Evolutionary conservation across 495 filamentous ascomycete species (phyloP).

Genomic region (Neurospora sp.): DNA sequence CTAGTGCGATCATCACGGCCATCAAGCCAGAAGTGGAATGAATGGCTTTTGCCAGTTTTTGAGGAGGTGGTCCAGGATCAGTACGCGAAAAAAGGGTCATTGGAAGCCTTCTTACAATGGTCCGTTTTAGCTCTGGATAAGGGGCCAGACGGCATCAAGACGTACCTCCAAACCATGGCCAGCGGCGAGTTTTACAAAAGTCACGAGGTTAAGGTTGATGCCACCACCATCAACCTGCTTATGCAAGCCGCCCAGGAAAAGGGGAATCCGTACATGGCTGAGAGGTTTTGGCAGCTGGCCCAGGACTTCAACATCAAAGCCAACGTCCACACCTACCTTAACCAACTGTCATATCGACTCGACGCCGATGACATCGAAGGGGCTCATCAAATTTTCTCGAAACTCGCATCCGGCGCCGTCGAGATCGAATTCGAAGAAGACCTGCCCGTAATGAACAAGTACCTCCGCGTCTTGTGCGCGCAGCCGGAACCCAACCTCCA

Average conservation of each 20-base stretch:
- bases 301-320: conserved; percentile 50
- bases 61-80: conserved; percentile 39
- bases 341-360: conserved; percentile 68
- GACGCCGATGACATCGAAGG: conserved; percentile 57
- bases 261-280: conserved; percentile 59
- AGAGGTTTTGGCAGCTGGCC: conserved; percentile 58
- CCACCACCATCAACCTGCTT: conserved; percentile 63
- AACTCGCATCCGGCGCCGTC: conserved; percentile 40
- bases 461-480: conserved; percentile 62
- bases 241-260: conserved; percentile 62
- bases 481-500: conserved; percentile 45
- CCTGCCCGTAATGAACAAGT: conserved; percentile 57
- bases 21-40: conserved; percentile 34
- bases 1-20: conserved; percentile 40
- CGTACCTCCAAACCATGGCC: conserved; percentile 54
- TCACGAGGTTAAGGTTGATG: conserved; percentile 44
- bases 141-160: conserved; percentile 57
- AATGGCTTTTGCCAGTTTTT: conserved; percentile 55
- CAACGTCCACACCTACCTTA: conserved; percentile 53
- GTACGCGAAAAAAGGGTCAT: conserved; percentile 39
- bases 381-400: conserved; percentile 51
- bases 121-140: conserved; percentile 56
- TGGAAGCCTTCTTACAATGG: conserved; percentile 68
- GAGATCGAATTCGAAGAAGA: conserved; percentile 42
- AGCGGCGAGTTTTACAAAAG: background rate